Conservation (phyloP, 2,329 filamentous ascomycete genomes). For the Alternaria sp. region DNA sequence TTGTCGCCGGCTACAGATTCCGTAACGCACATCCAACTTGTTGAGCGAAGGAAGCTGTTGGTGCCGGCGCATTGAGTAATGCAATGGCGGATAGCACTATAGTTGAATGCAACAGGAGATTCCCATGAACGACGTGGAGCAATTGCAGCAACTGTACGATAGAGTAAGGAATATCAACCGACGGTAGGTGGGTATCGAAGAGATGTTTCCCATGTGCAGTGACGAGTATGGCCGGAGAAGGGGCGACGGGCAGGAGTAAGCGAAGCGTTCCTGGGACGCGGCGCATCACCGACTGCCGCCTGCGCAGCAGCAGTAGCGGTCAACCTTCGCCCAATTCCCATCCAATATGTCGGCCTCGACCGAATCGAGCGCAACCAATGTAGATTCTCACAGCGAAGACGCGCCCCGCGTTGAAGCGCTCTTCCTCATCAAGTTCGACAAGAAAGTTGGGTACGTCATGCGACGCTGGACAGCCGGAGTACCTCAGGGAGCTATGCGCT, state of each 20-base stretch:
- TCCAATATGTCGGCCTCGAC: constrained; percentile 18
- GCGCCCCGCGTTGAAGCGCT: constrained; percentile 65
- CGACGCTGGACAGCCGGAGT: not conserved
- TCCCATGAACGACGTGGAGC: rapidly evolving
- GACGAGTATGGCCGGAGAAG: not conserved
- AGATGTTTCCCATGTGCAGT: not conserved
- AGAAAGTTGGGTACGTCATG: constrained; percentile 76
- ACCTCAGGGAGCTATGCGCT: constrained; percentile 8
- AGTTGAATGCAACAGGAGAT: not conserved
- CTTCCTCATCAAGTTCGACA: constrained; percentile 90
- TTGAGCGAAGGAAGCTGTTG: not conserved
- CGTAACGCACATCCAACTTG: not conserved
- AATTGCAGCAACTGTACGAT: not conserved
- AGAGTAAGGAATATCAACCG: not conserved
- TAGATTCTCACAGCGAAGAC: constrained; percentile 26
- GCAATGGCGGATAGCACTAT: not conserved
- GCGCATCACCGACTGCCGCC: constrained; percentile 4
- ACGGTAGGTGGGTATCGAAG: not conserved
- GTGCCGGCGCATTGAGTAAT: not conserved
- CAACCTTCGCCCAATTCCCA: not conserved
- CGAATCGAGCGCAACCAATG: constrained; percentile 38
- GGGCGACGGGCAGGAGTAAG: constrained; percentile 1
- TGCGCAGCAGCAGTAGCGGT: not conserved
- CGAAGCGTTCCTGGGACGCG: constrained; percentile 5
- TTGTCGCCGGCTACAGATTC: not conserved